phyloP scores from a whole-genome alignment of 1,284 basidiomycete species.

The Sanguinoderma infundibulare region DNA sequence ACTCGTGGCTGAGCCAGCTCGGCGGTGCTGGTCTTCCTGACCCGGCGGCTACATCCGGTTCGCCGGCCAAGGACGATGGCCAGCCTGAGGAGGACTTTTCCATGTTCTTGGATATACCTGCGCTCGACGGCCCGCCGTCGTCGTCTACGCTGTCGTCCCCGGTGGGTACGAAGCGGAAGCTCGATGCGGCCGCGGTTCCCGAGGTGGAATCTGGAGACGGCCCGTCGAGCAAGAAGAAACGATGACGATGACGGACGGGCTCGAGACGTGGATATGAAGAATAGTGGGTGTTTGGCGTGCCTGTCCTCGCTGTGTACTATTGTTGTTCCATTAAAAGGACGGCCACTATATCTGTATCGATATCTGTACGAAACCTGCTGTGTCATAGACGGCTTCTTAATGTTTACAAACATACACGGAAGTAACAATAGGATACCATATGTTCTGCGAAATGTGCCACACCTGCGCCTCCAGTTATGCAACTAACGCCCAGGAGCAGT shows the following conservation, averaged over 20 bases:
- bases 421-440: too few relatives aligned
- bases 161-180: slow-evolving; percentile 50
- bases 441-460: too few relatives aligned
- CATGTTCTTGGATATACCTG: slow-evolving; percentile 46
- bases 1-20: slow-evolving; percentile 33
- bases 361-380: background rate
- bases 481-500: too few relatives aligned
- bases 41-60: background rate
- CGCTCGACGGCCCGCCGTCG: slow-evolving; percentile 5
- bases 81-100: slow-evolving; percentile 46
- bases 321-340: background rate
- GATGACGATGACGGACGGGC: background rate
- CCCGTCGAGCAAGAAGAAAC: slow-evolving; percentile 19
- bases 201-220: slow-evolving; percentile 2
- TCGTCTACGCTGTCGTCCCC: slow-evolving; percentile 18
- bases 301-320: background rate
- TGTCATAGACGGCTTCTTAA: background rate
- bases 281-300: background rate
- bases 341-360: slow-evolving; percentile 6
- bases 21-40: slow-evolving; percentile 27
- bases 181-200: slow-evolving; percentile 41
- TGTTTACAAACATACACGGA: background rate
- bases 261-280: background rate
- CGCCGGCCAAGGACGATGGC: slow-evolving; percentile 13
- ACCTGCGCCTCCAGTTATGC: too few relatives aligned